Base-by-base conservation (phyloP, 2,329 filamentous ascomycete genomes). In the Paraphaeosphaeria sporulosa region DNA sequence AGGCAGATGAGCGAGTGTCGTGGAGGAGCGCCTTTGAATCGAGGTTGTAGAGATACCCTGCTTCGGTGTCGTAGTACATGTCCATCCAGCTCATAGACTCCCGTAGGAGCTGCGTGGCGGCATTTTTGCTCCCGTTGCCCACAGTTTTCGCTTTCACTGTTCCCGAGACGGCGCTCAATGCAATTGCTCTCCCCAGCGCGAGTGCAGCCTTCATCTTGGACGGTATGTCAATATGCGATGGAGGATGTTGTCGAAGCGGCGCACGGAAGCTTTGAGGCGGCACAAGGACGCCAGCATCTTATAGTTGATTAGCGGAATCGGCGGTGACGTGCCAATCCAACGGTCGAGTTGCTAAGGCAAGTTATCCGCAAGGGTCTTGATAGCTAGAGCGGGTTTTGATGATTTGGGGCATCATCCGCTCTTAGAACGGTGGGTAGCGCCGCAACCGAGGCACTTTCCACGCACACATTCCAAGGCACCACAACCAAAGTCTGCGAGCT, bases 41-140 rank as follows among this genome's bases (percentile, higher is more conserved):
- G 40, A 84, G 79, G 38, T 84, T 79, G 67, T 85, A 86, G 7
- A 87, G 74, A 56, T 87, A 87, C 0, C 83, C 82, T 2, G 80
- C 81, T 1, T 72, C 70, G 2, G 76, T 53, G 61, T 88, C 86
- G 65, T 87, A 88, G 53, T 81, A 83, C 0, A 71, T 73, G 65
- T 87, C 86, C 77, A 87, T 79, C 77, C 83, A 84, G 10, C 67
- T 62, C 84, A 87, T 87, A 2, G 83, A 82, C 70, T 83, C 76
- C 50, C 81, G 73, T 56, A 85, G 56, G 1, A 67, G 55, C 21
- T 59, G 27, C 13, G 49, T 47, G 38, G 55, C 32, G n/a, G 53
- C 58, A 38, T 57, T 23, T 25, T 49, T 13, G 12, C 48, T 21
- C 15, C 12, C 3, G 9, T 54, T 54, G 21, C 6, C 36, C 32